A percentile compares a stretch with the other conserved stretches of the same genome.
Conservation (phyloP, 192 early-diverging fungal species). For the Backusella australiensis region DNA sequence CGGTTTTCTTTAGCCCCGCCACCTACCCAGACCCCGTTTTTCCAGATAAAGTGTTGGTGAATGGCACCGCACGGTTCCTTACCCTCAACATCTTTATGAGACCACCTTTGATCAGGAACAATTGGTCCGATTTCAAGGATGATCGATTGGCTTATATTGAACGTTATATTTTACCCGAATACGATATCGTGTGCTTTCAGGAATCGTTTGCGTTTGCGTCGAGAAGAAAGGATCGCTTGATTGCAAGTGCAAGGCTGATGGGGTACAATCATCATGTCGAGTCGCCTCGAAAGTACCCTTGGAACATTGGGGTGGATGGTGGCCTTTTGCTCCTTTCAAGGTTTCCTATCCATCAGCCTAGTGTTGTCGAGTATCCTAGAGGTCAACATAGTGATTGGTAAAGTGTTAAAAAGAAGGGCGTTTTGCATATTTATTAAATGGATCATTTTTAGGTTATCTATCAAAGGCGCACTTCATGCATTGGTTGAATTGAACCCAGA, state of each 20-base stretch:
- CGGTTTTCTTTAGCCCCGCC: slow-evolving; percentile 28
- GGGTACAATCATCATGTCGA: slow-evolving; percentile 69
- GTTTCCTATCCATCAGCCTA: slow-evolving; percentile 60
- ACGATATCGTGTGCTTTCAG: slow-evolving; percentile 78
- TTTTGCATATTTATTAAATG: too few species aligned
- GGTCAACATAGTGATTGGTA: slow-evolving; percentile 75
- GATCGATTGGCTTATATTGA: slow-evolving; percentile 69
- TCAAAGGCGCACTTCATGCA: slow-evolving; percentile 79
- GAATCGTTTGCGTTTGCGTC: slow-evolving; percentile 80
- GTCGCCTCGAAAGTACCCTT: slow-evolving; percentile 56
- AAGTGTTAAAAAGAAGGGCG: neutral
- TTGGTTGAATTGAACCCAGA: slow-evolving; percentile 53
- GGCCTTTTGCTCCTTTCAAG: slow-evolving; percentile 73
- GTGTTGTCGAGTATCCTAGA: slow-evolving; percentile 58
- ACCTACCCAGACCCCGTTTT: slow-evolving; percentile 25
- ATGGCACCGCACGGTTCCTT: slow-evolving; percentile 45
- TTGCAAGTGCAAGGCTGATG: slow-evolving; percentile 55
- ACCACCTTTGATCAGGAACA: slow-evolving; percentile 65
- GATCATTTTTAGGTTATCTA: slow-evolving; percentile 41
- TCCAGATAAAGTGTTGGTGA: slow-evolving; percentile 25
- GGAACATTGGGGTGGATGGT: slow-evolving; percentile 69
- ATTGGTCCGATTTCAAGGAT: slow-evolving; percentile 80
- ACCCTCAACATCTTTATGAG: slow-evolving; percentile 75
- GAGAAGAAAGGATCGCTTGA: slow-evolving; percentile 52
- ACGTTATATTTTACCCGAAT: slow-evolving; percentile 60